Percentiles rank a stretch among this genome's conserved stretches.
Conservation (phyloP, 2,329 filamentous ascomycete genomes). For the Talaromyces piceae region DNA sequence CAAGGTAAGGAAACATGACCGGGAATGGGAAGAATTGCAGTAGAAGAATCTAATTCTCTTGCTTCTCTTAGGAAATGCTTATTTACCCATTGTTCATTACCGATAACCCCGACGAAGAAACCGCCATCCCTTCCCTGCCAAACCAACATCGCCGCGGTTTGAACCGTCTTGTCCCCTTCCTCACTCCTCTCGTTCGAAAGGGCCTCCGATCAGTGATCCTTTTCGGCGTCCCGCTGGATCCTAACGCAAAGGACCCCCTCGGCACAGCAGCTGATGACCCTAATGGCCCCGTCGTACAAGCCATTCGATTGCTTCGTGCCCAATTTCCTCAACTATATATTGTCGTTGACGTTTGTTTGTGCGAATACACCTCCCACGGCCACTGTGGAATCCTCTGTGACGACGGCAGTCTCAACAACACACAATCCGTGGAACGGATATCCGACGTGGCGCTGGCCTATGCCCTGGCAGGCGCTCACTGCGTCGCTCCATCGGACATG, state of each 20-base stretch:
- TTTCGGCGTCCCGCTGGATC: conserved; percentile 82
- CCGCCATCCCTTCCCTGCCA: conserved; percentile 79
- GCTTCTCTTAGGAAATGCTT: conserved; percentile 73
- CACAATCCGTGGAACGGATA: conserved; percentile 85
- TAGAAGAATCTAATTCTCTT: neutral
- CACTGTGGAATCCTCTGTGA: conserved; percentile 95
- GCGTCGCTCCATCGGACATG: conserved; percentile 96
- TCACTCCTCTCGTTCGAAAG: conserved; percentile 79
- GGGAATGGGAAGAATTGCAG: conserved; percentile 6
- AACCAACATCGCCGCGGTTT: conserved; percentile 83
- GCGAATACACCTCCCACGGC: conserved; percentile 96
- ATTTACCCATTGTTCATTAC: conserved; percentile 97
- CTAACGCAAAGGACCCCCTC: conserved; percentile 78
- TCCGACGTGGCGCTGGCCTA: conserved; percentile 97
- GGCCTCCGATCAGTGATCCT: conserved; percentile 89
- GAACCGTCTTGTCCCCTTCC: conserved; percentile 76
- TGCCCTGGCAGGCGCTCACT: conserved; percentile 90
- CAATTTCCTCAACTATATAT: conserved; percentile 89
- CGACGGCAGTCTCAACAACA: conserved; percentile 88
- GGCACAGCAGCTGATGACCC: conserved; percentile 92
- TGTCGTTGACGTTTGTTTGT: conserved; percentile 87
- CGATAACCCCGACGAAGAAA: conserved; percentile 88
- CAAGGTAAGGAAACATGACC: conserved; percentile 51
- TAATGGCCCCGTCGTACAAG: conserved; percentile 79
- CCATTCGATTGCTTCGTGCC: conserved; percentile 74